These are phyloP conservation scores for Asterella californica DNA, from an alignment of 225 moss, liverwort and hornwort species.

Conservation along the genomic window DNA sequence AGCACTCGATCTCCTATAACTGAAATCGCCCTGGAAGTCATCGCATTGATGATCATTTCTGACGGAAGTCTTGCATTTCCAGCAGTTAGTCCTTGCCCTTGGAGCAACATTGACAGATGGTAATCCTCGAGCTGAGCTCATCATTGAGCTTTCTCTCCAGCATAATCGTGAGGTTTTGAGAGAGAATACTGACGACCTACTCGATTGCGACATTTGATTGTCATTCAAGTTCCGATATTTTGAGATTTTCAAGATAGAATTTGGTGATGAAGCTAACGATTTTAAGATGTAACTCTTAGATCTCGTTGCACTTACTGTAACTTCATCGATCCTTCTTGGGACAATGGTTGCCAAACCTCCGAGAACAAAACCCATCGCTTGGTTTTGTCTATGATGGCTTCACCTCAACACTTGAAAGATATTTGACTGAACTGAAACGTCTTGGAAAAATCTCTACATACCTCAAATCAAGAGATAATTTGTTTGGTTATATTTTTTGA, in stretches of 20 bases:
- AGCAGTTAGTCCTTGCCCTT: neutral
- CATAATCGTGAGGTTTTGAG: neutral
- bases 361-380: neutral
- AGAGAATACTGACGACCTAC: neutral
- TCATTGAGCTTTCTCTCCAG: neutral
- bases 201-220: neutral
- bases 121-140: neutral
- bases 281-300: neutral
- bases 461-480: neutral
- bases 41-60: neutral
- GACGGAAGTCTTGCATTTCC: neutral
- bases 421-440: neutral
- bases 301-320: neutral
- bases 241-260: neutral
- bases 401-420: no score
- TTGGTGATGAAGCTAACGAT: no score
- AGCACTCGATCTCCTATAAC: conserved; percentile 15
- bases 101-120: neutral
- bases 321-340: neutral
- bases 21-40: conserved; percentile 8
- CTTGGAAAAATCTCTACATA: neutral
- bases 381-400: neutral
- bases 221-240: neutral
- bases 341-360: neutral
- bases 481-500: neutral